Evolutionary conservation across 139 green algal genomes (phyloP).

Genomic region (Diplosphaera chodatii): DNA sequence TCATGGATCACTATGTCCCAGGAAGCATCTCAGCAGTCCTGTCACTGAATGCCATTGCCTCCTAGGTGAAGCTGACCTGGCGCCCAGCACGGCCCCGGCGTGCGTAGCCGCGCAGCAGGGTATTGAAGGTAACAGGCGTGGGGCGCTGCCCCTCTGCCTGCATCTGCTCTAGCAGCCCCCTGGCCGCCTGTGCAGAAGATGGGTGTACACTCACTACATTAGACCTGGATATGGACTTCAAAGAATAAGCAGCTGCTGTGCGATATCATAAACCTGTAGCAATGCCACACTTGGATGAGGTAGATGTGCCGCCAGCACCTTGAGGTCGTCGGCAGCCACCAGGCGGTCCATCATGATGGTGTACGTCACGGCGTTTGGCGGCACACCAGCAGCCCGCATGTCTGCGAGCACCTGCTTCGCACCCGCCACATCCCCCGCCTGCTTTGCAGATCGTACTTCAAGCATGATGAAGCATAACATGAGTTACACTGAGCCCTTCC

Average conservation of each 20-base stretch:
- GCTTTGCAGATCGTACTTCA: too few species aligned
- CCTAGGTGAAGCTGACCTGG: neutral
- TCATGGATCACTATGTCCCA: too few species aligned
- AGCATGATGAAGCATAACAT: too few species aligned
- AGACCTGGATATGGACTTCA: too few species aligned
- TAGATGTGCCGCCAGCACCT: slow-evolving; percentile 1
- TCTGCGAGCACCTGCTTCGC: slow-evolving; percentile 21
- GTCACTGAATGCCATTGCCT: too few species aligned
- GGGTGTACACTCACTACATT: too few species aligned
- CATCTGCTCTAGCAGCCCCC: slow-evolving; percentile 33
- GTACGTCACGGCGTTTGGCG: slow-evolving; percentile 25
- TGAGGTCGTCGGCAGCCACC: slow-evolving; percentile 28
- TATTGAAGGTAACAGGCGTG: slow-evolving; percentile 26
- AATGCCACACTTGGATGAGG: too few species aligned
- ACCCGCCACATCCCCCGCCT: slow-evolving; percentile 16
- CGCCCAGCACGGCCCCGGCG: neutral
- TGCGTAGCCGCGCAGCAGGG: slow-evolving; percentile 19
- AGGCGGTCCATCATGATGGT: slow-evolving; percentile 33
- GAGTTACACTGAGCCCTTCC: too few species aligned
- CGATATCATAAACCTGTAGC: too few species aligned
- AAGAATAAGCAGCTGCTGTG: too few species aligned
- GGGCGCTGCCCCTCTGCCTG: slow-evolving; percentile 9
- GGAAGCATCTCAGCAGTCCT: too few species aligned
- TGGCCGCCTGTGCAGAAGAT: slow-evolving; percentile 4
- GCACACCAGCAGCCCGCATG: slow-evolving; percentile 22